Conservation (phyloP, 2,329 filamentous ascomycete genomes). For the Fusarium xyrophilum region DNA sequence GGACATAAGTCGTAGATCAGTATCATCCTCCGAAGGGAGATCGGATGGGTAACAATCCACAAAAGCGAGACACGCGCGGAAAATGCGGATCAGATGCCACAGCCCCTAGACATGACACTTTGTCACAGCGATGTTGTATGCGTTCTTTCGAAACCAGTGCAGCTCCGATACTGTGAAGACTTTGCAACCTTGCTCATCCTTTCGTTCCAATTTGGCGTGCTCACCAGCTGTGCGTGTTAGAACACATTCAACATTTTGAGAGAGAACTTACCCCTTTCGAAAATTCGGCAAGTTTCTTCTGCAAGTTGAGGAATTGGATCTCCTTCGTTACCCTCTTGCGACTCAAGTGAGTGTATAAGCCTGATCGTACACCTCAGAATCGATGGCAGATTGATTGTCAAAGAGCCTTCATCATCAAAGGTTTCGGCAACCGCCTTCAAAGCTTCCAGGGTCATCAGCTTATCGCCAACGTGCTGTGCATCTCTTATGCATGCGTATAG, state of each 20-base stretch:
- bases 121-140: slow-evolving; percentile 78
- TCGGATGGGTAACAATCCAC: slow-evolving; percentile 59
- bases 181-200: slow-evolving; percentile 51
- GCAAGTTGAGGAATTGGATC: slow-evolving; percentile 32
- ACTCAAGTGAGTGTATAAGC: slow-evolving; percentile 54
- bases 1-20: slow-evolving; percentile 63
- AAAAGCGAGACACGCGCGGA: slow-evolving; percentile 60
- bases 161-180: slow-evolving; percentile 71
- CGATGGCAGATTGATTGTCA: slow-evolving; percentile 45
- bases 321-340: slow-evolving; percentile 36
- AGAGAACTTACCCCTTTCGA: slow-evolving; percentile 51
- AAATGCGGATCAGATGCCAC: slow-evolving; percentile 61
- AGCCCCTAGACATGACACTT: slow-evolving; percentile 63
- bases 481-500: slow-evolving; percentile 84
- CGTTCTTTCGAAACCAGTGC: slow-evolving; percentile 83
- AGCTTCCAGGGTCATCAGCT: slow-evolving; percentile 57
- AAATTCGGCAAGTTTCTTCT: slow-evolving; percentile 61
- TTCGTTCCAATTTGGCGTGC: slow-evolving; percentile 45
- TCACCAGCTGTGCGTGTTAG: slow-evolving; percentile 39
- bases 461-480: slow-evolving; percentile 71
- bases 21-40: slow-evolving; percentile 48
- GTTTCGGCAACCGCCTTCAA: slow-evolving; percentile 46
- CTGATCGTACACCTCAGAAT: slow-evolving; percentile 60
- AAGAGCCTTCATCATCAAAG: slow-evolving; percentile 29
- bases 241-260: neutral